Conservation (phyloP, 1,284 basidiomycete genomes). For the Rhodofomes roseus region DNA sequence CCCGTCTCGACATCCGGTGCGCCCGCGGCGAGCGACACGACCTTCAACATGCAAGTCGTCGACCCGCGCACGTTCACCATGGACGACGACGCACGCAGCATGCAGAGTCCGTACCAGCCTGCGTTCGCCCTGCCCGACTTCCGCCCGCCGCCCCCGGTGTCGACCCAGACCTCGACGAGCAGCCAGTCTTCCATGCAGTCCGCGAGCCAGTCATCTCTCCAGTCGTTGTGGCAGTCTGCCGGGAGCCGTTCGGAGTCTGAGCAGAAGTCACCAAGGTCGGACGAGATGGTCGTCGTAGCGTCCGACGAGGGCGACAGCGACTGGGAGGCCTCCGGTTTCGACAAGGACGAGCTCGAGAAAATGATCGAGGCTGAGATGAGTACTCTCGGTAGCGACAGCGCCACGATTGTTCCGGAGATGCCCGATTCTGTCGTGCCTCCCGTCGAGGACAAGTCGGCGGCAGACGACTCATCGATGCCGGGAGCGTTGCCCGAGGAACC, state of each 20-base stretch:
- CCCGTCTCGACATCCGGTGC: background rate
- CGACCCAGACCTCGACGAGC: background rate
- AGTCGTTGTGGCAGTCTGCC: background rate
- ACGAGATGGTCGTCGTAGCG: conserved; percentile 4
- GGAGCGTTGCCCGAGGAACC: conserved; percentile 1
- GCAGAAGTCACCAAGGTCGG: conserved; percentile 2
- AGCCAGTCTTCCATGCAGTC: background rate
- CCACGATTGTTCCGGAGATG: background rate
- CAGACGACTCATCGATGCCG: background rate
- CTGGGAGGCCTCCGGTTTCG: conserved; percentile 8
- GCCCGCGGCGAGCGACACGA: background rate
- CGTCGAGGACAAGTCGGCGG: background rate
- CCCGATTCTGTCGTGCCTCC: background rate
- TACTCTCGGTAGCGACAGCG: background rate
- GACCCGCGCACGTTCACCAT: conserved; percentile 7
- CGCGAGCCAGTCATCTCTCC: background rate
- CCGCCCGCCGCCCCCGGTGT: background rate
- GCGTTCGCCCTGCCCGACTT: background rate
- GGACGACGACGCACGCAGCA: conserved; percentile 5
- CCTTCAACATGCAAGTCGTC: conserved; percentile 1
- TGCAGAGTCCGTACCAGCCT: background rate
- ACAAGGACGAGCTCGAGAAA: conserved; percentile 4
- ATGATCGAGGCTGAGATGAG: conserved; percentile 5
- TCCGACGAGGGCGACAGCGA: conserved; percentile 9
- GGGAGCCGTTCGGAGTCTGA: background rate